A percentile compares a stretch with the other conserved stretches of the same genome.
Conservation (phyloP, 2,329 filamentous ascomycete species). For the Fusarium sp. region DNA sequence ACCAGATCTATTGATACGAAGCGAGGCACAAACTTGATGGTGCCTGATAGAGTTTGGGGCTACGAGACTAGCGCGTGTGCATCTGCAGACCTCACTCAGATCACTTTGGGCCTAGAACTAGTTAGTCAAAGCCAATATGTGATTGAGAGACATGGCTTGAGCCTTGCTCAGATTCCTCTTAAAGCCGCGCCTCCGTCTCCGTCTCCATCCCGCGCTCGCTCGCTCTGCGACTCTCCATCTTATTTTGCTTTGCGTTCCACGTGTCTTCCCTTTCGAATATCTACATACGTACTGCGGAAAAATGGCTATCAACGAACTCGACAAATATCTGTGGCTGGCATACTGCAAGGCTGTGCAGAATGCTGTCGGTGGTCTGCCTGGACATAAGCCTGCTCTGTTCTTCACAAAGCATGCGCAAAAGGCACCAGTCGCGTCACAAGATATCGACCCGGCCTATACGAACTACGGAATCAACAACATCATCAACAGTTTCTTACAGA, state of each 20-base stretch:
- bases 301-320: conserved; percentile 17
- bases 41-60: conserved; percentile 1
- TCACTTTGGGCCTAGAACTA: conserved; percentile 8
- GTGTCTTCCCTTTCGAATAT: too few relatives aligned
- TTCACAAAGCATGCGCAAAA: conserved; percentile 36
- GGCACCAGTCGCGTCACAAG: conserved; percentile 24
- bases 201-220: background rate
- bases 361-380: conserved; percentile 27
- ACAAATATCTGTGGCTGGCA: conserved; percentile 30
- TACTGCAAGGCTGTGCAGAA: conserved; percentile 33
- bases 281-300: background rate
- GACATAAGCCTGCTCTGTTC: conserved; percentile 32
- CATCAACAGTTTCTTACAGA: conserved; percentile 29
- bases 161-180: background rate
- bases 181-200: background rate
- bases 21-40: background rate
- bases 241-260: background rate
- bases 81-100: background rate
- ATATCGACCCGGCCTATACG: conserved; percentile 26
- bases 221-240: background rate
- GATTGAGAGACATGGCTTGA: conserved; percentile 1
- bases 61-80: conserved; percentile 4
- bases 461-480: conserved; percentile 30
- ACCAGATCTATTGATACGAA: background rate
- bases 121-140: background rate